phyloP scores from a whole-genome alignment of 768 basidiomycete genomes.

The Lepiota venenata region DNA sequence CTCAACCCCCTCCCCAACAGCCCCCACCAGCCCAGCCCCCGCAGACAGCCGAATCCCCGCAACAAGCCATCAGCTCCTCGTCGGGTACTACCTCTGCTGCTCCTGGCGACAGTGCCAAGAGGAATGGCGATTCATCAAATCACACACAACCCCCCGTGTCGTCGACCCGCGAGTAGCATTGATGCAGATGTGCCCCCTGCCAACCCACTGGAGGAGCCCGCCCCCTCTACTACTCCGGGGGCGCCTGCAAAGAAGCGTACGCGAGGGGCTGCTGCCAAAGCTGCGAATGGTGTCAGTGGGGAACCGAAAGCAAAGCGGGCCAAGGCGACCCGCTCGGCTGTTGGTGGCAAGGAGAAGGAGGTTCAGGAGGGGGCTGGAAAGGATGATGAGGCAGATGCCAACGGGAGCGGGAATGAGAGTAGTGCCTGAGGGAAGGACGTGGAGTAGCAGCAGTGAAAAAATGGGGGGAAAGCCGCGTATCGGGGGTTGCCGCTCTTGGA shows the following conservation, averaged over 20 bases:
- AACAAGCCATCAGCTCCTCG: constrained; percentile 8
- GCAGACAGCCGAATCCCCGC: neutral
- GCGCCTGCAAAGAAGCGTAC: constrained; percentile 12
- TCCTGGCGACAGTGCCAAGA: constrained; percentile 26
- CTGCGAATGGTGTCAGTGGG: constrained; percentile 5
- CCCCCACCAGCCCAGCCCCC: neutral
- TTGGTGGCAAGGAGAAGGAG: constrained; percentile 13
- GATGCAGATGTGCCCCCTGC: constrained; percentile 1
- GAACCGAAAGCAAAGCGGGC: constrained; percentile 13
- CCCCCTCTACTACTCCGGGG: constrained; percentile 10
- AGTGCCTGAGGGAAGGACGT: constrained; percentile 2
- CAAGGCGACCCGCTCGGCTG: constrained; percentile 8
- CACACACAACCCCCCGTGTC: constrained; percentile 9
- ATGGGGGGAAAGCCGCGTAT: too few relatives aligned
- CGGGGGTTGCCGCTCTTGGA: neutral
- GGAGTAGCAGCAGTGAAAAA: too few relatives aligned
- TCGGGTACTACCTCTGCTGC: constrained; percentile 22
- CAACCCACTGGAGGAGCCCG: constrained; percentile 30
- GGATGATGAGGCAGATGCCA: neutral
- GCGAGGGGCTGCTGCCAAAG: neutral
- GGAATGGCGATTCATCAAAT: constrained; percentile 17
- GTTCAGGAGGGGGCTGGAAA: neutral
- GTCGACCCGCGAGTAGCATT: constrained; percentile 12
- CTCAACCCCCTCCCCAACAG: constrained; percentile 14
- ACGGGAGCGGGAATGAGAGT: constrained; percentile 10